A percentile compares a stretch with the other conserved stretches of the same genome.
Conservation (phyloP, 2,329 filamentous ascomycete species). For the Alternaria infectoria region DNA sequence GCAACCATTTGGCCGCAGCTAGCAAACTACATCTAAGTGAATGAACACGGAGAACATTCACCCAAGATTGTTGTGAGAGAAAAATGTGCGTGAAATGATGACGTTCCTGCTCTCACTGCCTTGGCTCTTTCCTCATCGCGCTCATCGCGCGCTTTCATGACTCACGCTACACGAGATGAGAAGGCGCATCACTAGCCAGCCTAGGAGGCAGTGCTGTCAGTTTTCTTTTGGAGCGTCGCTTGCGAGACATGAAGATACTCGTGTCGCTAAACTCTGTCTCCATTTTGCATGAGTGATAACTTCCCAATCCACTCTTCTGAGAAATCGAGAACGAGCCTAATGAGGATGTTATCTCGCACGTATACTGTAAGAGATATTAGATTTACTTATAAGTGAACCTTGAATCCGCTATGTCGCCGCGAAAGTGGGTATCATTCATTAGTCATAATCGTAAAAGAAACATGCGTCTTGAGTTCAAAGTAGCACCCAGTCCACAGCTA, state of each 20-base stretch:
- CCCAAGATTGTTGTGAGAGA: background rate
- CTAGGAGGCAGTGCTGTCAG: too few species aligned
- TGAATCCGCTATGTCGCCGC: background rate
- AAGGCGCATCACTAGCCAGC: background rate
- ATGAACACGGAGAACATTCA: background rate
- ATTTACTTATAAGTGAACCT: background rate
- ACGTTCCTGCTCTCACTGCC: background rate
- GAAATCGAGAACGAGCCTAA: too few species aligned
- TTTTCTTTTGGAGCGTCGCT: too few species aligned
- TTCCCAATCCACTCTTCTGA: too few species aligned
- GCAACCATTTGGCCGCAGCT: background rate
- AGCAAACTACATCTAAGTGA: background rate
- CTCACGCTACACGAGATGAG: background rate
- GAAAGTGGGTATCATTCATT: slow-evolving; percentile 6
- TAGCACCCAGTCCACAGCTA: slow-evolving; percentile 53
- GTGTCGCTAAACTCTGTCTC: too few species aligned
- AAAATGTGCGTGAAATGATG: too few species aligned
- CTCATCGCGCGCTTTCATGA: background rate
- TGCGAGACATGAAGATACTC: too few species aligned
- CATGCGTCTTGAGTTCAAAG: slow-evolving; percentile 11
- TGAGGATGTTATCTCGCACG: too few species aligned
- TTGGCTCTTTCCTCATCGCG: background rate
- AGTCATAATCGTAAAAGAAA: slow-evolving; percentile 7
- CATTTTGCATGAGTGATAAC: too few species aligned
- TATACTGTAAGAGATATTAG: background rate